Conservation (phyloP, 2,329 filamentous ascomycete species). For the Cryphonectria naterciae region DNA sequence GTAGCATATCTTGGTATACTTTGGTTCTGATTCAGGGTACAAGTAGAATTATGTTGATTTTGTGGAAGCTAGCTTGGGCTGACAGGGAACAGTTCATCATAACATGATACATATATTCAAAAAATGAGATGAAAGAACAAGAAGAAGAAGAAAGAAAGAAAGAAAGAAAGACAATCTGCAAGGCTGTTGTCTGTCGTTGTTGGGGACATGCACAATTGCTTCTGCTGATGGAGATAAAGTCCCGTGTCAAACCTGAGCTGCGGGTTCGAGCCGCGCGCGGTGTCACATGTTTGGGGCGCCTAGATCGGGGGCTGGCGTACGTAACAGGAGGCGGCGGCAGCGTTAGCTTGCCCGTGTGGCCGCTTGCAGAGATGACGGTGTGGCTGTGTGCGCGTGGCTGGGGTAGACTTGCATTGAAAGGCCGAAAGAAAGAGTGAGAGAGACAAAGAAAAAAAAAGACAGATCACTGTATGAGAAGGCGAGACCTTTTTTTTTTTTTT, state of each 20-base stretch:
- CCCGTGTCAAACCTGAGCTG: neutral
- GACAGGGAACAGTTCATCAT: neutral
- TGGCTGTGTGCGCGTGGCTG: slow-evolving; percentile 2
- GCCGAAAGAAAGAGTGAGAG: neutral
- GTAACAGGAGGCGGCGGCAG: neutral
- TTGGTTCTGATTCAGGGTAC: too few relatives aligned
- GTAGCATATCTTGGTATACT: too few relatives aligned
- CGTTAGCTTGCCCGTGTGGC: neutral
- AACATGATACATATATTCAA: neutral
- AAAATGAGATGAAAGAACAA: neutral
- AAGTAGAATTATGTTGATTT: neutral
- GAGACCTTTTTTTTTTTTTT: too few relatives aligned
- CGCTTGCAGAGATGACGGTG: neutral
- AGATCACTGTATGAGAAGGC: neutral
- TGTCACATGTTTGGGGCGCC: slow-evolving; percentile 7
- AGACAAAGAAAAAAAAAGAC: neutral
- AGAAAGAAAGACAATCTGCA: neutral
- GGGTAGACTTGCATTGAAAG: neutral
- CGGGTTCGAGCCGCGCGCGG: slow-evolving; percentile 1
- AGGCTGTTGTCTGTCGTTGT: neutral
- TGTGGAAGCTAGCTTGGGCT: neutral
- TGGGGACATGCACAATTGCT: neutral
- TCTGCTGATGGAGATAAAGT: neutral
- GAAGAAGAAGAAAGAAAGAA: too few relatives aligned
- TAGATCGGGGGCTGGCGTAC: neutral